phyloP scores from a whole-genome alignment of 2,329 filamentous ascomycete species.

The Emergomyces pasteurianus region DNA sequence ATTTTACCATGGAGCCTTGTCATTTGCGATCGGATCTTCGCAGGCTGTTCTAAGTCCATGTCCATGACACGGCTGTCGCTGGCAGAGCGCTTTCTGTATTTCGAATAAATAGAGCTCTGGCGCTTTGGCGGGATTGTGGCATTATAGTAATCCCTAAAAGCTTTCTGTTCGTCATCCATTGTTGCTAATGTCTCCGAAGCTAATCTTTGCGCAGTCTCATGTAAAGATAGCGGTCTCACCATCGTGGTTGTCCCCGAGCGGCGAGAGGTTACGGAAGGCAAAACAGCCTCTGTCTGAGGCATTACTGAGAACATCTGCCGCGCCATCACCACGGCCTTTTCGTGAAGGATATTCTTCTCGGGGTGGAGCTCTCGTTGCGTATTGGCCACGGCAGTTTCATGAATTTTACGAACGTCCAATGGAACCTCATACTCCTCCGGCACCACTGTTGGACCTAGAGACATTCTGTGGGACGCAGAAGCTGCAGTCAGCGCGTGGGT shows the following conservation, averaged over 20 bases:
- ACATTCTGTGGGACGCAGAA: conserved; percentile 46
- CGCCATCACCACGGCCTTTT: conserved; percentile 74
- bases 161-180: conserved; percentile 56
- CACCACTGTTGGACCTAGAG: conserved; percentile 28
- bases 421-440: conserved; percentile 26
- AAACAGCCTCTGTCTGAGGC: conserved; percentile 50
- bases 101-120: conserved; percentile 29
- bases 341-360: conserved; percentile 56
- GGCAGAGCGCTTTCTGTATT: conserved; percentile 48
- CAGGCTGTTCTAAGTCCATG: conserved; percentile 52
- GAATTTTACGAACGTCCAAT: conserved; percentile 44
- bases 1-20: conserved; percentile 56
- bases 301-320: conserved; percentile 60
- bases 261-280: conserved; percentile 12
- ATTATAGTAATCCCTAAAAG: conserved; percentile 63
- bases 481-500: conserved; percentile 63
- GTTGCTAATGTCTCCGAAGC: conserved; percentile 67
- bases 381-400: conserved; percentile 51
- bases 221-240: conserved; percentile 39
- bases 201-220: conserved; percentile 70
- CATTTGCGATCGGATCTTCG: conserved; percentile 61
- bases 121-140: conserved; percentile 36
- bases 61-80: conserved; percentile 49
- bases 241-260: background rate
- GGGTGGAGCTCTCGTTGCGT: conserved; percentile 65